These are phyloP conservation scores for Pittosporum tobira DNA, from an alignment of 129 eudicot genomes.

Conservation along the genomic window DNA sequence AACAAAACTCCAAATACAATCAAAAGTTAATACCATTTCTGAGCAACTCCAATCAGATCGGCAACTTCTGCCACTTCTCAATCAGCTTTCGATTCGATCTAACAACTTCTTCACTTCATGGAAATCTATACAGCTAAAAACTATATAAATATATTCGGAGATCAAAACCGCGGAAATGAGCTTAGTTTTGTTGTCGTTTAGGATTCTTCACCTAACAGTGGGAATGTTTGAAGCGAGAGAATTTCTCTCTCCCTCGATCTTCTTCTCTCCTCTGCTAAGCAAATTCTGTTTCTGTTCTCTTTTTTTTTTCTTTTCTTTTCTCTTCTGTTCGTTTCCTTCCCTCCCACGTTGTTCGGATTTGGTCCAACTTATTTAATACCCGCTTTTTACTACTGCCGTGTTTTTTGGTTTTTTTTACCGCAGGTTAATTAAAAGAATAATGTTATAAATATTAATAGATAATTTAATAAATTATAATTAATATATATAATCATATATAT, in stretches of 20 bases:
- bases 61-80: slow-evolving; percentile 13
- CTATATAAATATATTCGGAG: neutral
- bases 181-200: slow-evolving; percentile 4
- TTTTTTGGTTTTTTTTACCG: too few species aligned
- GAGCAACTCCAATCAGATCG: slow-evolving; percentile 29
- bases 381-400: neutral
- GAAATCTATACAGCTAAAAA: neutral
- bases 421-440: too few species aligned
- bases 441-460: too few species aligned
- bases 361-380: slow-evolving; percentile 22
- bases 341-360: slow-evolving; percentile 54
- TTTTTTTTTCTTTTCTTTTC: neutral
- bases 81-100: slow-evolving; percentile 15
- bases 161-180: slow-evolving; percentile 16
- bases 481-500: too few species aligned
- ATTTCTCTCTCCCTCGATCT: neutral
- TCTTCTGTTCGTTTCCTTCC: slow-evolving; percentile 13
- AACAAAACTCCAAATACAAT: neutral
- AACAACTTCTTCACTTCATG: slow-evolving; percentile 1
- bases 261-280: slow-evolving; percentile 9
- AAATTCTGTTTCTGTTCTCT: slow-evolving; percentile 15
- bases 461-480: too few species aligned
- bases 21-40: slow-evolving; percentile 26
- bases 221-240: neutral
- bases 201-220: slow-evolving; percentile 3